Percentiles rank a stretch among this genome's conserved stretches.
These are phyloP conservation scores for Psilocybe cubensis DNA, from an alignment of 768 basidiomycete genomes.

Conservation along the genomic window DNA sequence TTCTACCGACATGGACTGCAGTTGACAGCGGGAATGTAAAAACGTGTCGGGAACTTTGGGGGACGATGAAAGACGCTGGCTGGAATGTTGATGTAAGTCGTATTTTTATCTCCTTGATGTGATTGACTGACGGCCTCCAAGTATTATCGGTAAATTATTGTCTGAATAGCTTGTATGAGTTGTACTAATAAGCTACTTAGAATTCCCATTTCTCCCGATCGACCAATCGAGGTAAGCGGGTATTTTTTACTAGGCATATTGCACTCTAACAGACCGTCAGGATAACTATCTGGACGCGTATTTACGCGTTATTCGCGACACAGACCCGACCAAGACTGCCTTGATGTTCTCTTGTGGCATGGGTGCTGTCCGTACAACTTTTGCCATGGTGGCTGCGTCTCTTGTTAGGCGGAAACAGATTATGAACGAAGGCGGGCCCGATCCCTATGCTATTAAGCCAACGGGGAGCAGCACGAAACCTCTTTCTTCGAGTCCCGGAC, in stretches of 20 bases:
- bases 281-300: conserved; percentile 98
- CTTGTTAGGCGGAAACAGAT: conserved; percentile 83
- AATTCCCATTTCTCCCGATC: conserved; percentile 94
- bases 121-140: conserved; percentile 28
- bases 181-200: conserved; percentile 36
- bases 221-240: conserved; percentile 77
- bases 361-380: conserved; percentile 95
- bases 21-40: conserved; percentile 84
- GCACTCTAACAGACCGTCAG: conserved; percentile 32
- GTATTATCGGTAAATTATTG: conserved; percentile 69
- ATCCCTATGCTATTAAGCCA: conserved; percentile 75
- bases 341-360: conserved; percentile 96
- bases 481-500: conserved; percentile 36
- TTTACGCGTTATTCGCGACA: conserved; percentile 73
- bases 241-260: neutral
- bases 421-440: conserved; percentile 64
- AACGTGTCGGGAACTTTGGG: conserved; percentile 89
- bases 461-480: conserved; percentile 19
- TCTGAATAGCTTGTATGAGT: neutral
- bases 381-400: conserved; percentile 95
- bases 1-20: conserved; percentile 92
- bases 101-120: neutral
- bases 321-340: conserved; percentile 80
- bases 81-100: conserved; percentile 87
- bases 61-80: conserved; percentile 73